Evolutionary conservation across 148 eudicot genomes (phyloP).

Genomic region (Heliosperma pusillum): DNA sequence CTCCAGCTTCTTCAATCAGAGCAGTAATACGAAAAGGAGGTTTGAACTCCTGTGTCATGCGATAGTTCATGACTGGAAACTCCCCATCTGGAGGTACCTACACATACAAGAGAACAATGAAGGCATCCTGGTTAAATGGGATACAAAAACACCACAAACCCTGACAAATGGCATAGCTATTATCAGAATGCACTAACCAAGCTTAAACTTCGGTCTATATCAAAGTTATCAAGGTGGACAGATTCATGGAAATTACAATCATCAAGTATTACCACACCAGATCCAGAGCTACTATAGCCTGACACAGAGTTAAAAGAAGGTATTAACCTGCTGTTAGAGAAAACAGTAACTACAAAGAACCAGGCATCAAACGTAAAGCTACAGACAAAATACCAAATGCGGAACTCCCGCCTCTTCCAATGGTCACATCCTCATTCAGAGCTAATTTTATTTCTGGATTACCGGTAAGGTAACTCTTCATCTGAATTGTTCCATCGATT

Average conservation of each 20-base stretch:
- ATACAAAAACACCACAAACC: slow-evolving; percentile 10
- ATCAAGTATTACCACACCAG: slow-evolving; percentile 82
- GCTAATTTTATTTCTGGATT: slow-evolving; percentile 92
- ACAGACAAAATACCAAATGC: slow-evolving; percentile 51
- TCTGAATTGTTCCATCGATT: slow-evolving; percentile 94
- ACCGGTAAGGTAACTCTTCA: slow-evolving; percentile 96
- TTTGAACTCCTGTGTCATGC: slow-evolving; percentile 92
- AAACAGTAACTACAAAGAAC: neutral
- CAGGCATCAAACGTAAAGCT: slow-evolving; percentile 12
- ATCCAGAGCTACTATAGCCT: slow-evolving; percentile 75
- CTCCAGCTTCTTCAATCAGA: slow-evolving; percentile 89
- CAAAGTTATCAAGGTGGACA: slow-evolving; percentile 90
- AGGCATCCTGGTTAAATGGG: neutral
- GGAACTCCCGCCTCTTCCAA: slow-evolving; percentile 70
- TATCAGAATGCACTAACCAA: slow-evolving; percentile 52
- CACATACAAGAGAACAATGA: neutral
- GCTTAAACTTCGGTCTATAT: slow-evolving; percentile 69
- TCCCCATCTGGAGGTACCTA: slow-evolving; percentile 98
- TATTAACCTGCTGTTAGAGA: neutral
- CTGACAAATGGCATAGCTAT: slow-evolving; percentile 9
- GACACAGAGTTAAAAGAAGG: slow-evolving; percentile 14
- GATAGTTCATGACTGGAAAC: slow-evolving; percentile 98
- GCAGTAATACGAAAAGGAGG: slow-evolving; percentile 83
- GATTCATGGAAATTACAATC: slow-evolving; percentile 98
- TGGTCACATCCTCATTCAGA: slow-evolving; percentile 77